Percentiles rank a stretch among this genome's conserved stretches.
Conservation (phyloP, 345 rosid species). For the Rhodomyrtus tomentosa region DNA sequence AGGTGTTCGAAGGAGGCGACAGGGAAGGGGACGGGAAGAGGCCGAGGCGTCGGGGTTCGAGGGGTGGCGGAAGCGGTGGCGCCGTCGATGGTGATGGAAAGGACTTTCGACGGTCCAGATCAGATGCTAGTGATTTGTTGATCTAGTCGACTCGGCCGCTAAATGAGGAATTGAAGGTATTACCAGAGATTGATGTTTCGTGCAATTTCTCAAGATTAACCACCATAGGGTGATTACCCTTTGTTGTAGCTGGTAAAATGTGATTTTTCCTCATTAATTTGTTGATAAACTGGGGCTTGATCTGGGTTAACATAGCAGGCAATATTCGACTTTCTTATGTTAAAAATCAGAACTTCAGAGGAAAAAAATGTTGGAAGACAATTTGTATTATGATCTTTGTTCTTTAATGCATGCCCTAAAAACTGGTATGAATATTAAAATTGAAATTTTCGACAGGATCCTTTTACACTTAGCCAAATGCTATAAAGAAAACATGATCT, state of each 20-base stretch:
- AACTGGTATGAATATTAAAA: background rate
- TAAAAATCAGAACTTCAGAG: background rate
- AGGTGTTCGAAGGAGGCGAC: conserved; percentile 18
- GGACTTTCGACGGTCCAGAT: conserved; percentile 17
- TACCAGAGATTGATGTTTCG: too few relatives aligned
- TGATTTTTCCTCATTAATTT: background rate
- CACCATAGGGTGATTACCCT: background rate
- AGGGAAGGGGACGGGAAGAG: conserved; percentile 5
- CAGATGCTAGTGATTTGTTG: conserved; percentile 4
- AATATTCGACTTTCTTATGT: background rate
- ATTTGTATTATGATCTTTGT: background rate
- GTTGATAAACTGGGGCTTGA: background rate
- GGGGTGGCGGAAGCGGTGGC: conserved; percentile 5
- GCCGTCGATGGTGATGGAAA: conserved; percentile 7
- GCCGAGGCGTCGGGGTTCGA: conserved; percentile 20
- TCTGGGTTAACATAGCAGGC: background rate
- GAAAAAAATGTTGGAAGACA: background rate
- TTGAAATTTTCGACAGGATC: accelerated
- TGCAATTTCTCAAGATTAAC: too few relatives aligned
- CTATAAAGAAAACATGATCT: accelerated
- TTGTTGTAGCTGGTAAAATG: background rate
- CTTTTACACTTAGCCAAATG: accelerated
- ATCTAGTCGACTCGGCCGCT: background rate
- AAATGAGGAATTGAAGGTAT: background rate
- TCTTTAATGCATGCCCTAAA: background rate